These are phyloP conservation scores for Kodamaea leandrae DNA, from an alignment of 805 yeast species.

Conservation along the genomic window DNA sequence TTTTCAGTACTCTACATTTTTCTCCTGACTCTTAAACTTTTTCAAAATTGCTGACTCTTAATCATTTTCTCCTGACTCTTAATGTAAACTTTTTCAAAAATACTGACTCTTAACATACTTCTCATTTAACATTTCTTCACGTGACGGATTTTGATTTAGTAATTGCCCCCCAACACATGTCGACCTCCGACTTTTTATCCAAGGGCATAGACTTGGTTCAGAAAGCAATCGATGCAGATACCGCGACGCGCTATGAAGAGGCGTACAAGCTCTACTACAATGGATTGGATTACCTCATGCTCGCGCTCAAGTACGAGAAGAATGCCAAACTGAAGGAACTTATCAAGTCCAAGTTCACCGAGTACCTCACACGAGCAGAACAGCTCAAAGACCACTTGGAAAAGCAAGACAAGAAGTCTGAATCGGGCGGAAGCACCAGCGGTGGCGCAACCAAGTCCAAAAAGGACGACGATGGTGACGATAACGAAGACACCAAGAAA, in stretches of 20 bases:
- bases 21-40: no score
- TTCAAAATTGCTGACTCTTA: no score
- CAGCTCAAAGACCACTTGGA: conserved; percentile 87
- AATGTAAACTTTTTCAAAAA: background rate
- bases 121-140: background rate
- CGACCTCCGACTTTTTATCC: conserved; percentile 68
- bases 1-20: no score
- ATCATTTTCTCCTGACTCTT: background rate
- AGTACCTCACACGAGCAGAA: conserved; percentile 90
- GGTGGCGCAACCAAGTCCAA: conserved; percentile 58
- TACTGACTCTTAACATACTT: background rate
- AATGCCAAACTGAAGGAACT: conserved; percentile 86
- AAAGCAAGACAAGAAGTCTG: conserved; percentile 39
- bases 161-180: conserved; percentile 17
- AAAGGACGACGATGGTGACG: conserved; percentile 53
- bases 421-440: conserved; percentile 36
- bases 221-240: conserved; percentile 92
- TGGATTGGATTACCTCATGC: conserved; percentile 92
- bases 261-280: conserved; percentile 91
- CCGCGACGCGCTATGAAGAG: conserved; percentile 85
- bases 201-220: conserved; percentile 96
- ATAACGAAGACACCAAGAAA: conserved; percentile 82
- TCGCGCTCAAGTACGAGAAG: conserved; percentile 90
- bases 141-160: background rate
- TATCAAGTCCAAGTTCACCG: conserved; percentile 84